A percentile compares a stretch with the other conserved stretches of the same genome.
Conservation (phyloP, 129 eudicot genomes). For the Heracleum sosnowskyi region DNA sequence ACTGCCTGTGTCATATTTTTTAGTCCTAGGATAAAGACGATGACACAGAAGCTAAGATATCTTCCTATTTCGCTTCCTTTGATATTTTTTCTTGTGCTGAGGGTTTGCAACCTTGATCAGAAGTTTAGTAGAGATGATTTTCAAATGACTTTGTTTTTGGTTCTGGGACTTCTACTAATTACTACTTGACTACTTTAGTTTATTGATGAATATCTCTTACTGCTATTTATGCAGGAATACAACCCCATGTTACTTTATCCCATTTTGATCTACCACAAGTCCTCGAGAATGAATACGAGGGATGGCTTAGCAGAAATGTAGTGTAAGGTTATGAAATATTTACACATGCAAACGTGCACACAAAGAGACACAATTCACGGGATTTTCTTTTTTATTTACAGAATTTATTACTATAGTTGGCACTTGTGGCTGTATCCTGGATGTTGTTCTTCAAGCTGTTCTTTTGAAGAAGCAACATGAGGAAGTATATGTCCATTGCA, state of each 20-base stretch:
- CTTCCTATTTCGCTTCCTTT: background rate
- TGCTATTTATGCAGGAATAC: constrained; percentile 48
- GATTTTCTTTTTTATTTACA: no score
- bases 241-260: constrained; percentile 60
- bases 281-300: constrained; percentile 82
- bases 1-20: background rate
- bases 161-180: constrained; percentile 57
- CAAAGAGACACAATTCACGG: background rate
- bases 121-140: constrained; percentile 42
- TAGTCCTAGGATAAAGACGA: background rate
- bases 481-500: no score
- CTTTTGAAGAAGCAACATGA: no score
- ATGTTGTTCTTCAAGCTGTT: no score
- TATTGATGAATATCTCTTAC: background rate
- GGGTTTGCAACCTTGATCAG: constrained; percentile 12
- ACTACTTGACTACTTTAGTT: background rate
- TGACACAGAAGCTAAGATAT: background rate
- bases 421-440: no score
- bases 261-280: constrained; percentile 62
- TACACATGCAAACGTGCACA: background rate
- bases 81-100: constrained; percentile 4
- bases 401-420: no score
- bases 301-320: constrained; percentile 52
- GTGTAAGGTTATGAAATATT: constrained; percentile 28
- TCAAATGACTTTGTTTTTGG: constrained; percentile 58